Percentiles rank a stretch among this genome's conserved stretches.
phyloP scores from a whole-genome alignment of 768 basidiomycete genomes.

The Russula sp. region DNA sequence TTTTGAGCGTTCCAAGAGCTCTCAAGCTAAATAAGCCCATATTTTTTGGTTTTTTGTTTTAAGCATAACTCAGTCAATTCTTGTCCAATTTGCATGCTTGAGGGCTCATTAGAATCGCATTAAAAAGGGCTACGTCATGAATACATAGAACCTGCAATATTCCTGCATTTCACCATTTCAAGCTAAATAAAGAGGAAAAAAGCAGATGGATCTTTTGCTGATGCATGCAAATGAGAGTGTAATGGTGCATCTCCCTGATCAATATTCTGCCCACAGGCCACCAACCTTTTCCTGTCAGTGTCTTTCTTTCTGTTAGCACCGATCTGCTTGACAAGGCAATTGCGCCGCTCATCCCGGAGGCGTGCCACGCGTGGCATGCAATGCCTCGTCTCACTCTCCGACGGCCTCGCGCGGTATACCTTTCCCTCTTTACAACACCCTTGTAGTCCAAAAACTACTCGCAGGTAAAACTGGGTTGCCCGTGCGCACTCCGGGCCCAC shows the following conservation, averaged over 20 bases:
- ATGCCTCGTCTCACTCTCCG: conserved; percentile 80
- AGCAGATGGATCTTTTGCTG: too few relatives aligned
- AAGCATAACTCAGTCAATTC: too few relatives aligned
- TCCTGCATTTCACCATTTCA: too few relatives aligned
- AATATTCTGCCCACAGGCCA: not conserved
- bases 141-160: too few relatives aligned
- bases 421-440: conserved; percentile 71
- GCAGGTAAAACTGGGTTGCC: conserved; percentile 60
- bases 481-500: conserved; percentile 67
- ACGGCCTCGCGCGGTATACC: conserved; percentile 74
- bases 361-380: conserved; percentile 87
- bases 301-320: conserved; percentile 55
- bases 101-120: too few relatives aligned
- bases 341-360: conserved; percentile 87
- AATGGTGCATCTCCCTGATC: conserved; percentile 59
- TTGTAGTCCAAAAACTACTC: conserved; percentile 62
- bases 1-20: too few relatives aligned
- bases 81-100: too few relatives aligned
- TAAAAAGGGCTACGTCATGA: too few relatives aligned
- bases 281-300: not conserved
- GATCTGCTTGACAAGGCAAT: conserved; percentile 98
- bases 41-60: too few relatives aligned
- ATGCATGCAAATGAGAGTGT: conserved; percentile 91
- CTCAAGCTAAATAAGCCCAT: too few relatives aligned
- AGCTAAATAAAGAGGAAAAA: too few relatives aligned